Percentiles rank a stretch among this genome's conserved stretches.
phyloP scores from a whole-genome alignment of 176 grass and related monocot genomes.

The Olyra latifolia region DNA sequence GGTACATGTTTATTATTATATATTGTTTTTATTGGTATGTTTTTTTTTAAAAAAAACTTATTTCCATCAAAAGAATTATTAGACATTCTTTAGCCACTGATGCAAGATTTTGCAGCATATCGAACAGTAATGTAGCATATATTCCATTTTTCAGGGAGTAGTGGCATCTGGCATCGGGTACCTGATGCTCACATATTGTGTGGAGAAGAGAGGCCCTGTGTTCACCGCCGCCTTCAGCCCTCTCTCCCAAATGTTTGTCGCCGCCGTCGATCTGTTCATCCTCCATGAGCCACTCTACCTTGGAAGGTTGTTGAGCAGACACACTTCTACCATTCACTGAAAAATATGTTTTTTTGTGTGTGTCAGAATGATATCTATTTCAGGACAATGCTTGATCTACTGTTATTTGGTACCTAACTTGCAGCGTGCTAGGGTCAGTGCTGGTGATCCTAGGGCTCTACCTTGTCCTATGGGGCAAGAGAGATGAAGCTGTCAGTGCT shows the following conservation, averaged over 20 bases:
- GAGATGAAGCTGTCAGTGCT: slow-evolving; percentile 31
- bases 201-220: slow-evolving; percentile 85
- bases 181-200: slow-evolving; percentile 77
- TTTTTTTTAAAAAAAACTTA: not conserved
- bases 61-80: not conserved
- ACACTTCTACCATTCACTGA: not conserved
- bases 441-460: slow-evolving; percentile 76
- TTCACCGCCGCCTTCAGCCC: slow-evolving; percentile 94
- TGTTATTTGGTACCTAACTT: not conserved
- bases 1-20: not conserved
- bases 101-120: not conserved
- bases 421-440: slow-evolving; percentile 69
- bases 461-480: slow-evolving; percentile 91
- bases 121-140: no score
- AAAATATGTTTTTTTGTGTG: not conserved
- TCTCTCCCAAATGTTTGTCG: slow-evolving; percentile 79
- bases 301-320: slow-evolving; percentile 45
- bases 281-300: slow-evolving; percentile 77
- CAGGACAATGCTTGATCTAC: not conserved
- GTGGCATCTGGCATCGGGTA: slow-evolving; percentile 77
- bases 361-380: not conserved
- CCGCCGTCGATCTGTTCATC: slow-evolving; percentile 59
- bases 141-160: slow-evolving; percentile 48
- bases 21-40: not conserved
- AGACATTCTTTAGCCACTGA: not conserved